Conservation (phyloP, 2,329 filamentous ascomycete genomes). For the Ophiocordyceps camponoti-saundersi region DNA sequence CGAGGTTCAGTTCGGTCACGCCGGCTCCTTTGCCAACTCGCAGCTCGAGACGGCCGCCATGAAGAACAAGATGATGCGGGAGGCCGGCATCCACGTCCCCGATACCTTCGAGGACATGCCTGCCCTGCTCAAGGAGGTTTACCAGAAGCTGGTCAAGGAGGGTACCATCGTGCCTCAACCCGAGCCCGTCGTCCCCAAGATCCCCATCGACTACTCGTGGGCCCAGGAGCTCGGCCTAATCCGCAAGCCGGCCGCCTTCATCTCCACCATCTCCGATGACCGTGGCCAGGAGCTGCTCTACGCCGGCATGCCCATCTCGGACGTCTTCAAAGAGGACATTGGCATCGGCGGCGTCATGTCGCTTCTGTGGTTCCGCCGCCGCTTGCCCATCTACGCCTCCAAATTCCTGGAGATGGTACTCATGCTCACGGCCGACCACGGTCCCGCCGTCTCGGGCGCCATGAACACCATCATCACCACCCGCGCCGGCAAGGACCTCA, state of each 20-base stretch:
- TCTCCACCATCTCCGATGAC: slow-evolving; percentile 98
- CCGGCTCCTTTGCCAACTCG: slow-evolving; percentile 97
- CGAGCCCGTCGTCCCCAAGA: slow-evolving; percentile 93
- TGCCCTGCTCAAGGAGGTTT: slow-evolving; percentile 56
- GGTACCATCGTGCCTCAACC: slow-evolving; percentile 72
- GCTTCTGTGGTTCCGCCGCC: slow-evolving; percentile 96
- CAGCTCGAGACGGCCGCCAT: slow-evolving; percentile 90
- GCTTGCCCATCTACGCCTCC: slow-evolving; percentile 87
- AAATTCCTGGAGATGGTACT: slow-evolving; percentile 99
- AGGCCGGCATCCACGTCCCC: slow-evolving; percentile 87
- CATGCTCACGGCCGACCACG: slow-evolving; percentile 98
- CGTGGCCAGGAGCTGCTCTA: slow-evolving; percentile 98
- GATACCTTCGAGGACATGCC: slow-evolving; percentile 96
- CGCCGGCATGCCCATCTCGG: slow-evolving; percentile 98
- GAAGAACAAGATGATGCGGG: slow-evolving; percentile 96
- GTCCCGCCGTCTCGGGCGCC: slow-evolving; percentile 94
- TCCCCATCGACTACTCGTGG: slow-evolving; percentile 99
- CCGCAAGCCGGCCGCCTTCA: slow-evolving; percentile 98
- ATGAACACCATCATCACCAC: slow-evolving; percentile 99
- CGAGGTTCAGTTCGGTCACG: slow-evolving; percentile 98
- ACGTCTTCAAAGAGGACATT: slow-evolving; percentile 97
- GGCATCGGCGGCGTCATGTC: slow-evolving; percentile 99
- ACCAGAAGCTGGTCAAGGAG: slow-evolving; percentile 71
- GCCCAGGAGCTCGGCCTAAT: slow-evolving; percentile 98
- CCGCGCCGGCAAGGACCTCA: slow-evolving; percentile 96